Percentiles rank a stretch among this genome's conserved stretches.
Conservation (phyloP, 2,329 filamentous ascomycete genomes). For the Drechslerella dactyloides region DNA sequence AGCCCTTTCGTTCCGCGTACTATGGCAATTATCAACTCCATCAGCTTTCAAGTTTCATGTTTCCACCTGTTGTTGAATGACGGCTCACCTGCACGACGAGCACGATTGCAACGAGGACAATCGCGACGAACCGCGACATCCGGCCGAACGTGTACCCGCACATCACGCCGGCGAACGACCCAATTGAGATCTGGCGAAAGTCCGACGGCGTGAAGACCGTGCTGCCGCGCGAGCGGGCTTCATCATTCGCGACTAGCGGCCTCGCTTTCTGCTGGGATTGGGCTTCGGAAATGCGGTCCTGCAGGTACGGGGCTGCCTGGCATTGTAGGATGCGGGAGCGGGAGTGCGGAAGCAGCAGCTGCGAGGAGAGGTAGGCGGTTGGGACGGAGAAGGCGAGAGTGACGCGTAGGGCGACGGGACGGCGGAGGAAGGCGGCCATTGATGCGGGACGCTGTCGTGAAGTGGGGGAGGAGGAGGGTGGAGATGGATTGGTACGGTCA, state of each 20-base stretch:
- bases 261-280: background rate
- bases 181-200: conserved; percentile 34
- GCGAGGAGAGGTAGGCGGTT: conserved; percentile 40
- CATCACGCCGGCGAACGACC: conserved; percentile 32
- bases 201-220: conserved; percentile 10
- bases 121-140: conserved; percentile 21
- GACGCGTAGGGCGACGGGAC: conserved; percentile 23
- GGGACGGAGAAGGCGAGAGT: conserved; percentile 38
- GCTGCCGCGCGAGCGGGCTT: background rate
- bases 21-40: conserved; percentile 5
- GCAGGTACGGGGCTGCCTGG: conserved; percentile 27
- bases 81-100: conserved; percentile 29
- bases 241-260: background rate
- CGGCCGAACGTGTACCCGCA: conserved; percentile 29
- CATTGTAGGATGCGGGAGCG: conserved; percentile 27
- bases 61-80: no score
- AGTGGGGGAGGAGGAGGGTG: background rate
- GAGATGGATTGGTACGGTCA: background rate
- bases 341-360: conserved; percentile 26
- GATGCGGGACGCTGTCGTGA: background rate
- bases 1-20: conserved; percentile 32
- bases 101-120: conserved; percentile 17
- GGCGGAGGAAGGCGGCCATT: conserved; percentile 34
- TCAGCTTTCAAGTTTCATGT: no score
- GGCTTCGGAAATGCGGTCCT: conserved; percentile 28